Base-by-base conservation (phyloP, 2,329 filamentous ascomycete species). In the Penicillium olsonii region DNA sequence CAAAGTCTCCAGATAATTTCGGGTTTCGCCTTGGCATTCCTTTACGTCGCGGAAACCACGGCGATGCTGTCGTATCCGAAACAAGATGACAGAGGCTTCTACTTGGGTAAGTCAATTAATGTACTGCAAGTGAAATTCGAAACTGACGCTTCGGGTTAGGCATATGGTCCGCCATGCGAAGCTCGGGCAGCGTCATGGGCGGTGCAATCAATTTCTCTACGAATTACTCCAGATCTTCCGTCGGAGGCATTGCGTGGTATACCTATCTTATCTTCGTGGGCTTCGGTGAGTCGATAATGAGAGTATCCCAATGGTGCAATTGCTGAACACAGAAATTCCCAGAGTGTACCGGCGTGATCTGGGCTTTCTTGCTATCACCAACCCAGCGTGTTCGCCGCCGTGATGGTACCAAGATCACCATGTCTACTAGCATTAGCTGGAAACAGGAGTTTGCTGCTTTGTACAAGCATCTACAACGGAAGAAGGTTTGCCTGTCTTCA, bases 151-250 rank as follows among this genome's bases (percentile, higher is more conserved):
- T 27, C 27, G 37, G 37, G 7, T 17, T 27, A 39, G 37, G 37
- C 15, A 39, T 39, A 4, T 39, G 37, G 37, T 39, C 37, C 17
- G 37, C 37, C 20, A 39, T 39, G 37, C 22, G 37, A 39, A 39
- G 37, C 37, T 39, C 37, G 22, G 37, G 37, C n/a, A 39, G 37
- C 20, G 37, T 39, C 37, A 26, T 39, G 37, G 37, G 37, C 4
- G 37, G 37, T 39, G 37, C 37, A 27, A 39, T 39, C n/a, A 39
- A 39, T 22, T 39, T 39, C 17, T 39, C 37, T 20, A 39, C 37
- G 10, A 39, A 39, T n/a, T 39, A 39, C 22, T 39, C 37, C 22
- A 39, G 27, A 27, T 39, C 37, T 4, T 27, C 22, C n/a, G 22
- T 15, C n/a, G 37, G 37, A 27, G 37, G 37, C 14, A 39, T 39